Base-by-base conservation (phyloP, 768 basidiomycete genomes). In the Sarcodon aspratus region DNA sequence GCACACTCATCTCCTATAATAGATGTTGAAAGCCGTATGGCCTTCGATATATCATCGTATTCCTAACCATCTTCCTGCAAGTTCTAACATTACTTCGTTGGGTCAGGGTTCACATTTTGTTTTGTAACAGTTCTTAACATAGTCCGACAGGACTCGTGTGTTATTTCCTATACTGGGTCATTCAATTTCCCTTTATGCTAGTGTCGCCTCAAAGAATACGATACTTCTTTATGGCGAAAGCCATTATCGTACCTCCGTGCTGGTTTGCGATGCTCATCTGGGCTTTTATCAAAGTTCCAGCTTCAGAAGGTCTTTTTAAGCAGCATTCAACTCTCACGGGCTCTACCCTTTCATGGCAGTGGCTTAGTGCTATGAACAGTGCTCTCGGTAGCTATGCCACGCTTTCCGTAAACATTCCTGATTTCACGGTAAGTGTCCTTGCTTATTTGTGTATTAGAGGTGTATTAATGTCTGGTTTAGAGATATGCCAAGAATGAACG, bases 1-100 rank as follows among this genome's bases (percentile, higher is more conserved):
- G 53, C 15, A 17, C 31, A 42, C n/a, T n/a, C 13, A 12, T 8
- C 13, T 40, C 13, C 3, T 18, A 45, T 31, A 17, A 27, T 18
- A 55, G 54, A 86, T 85, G 83, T 66, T 87, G 12, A 85, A 83
- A 59, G 86, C 86, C 1, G 84, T 90, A 31, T 89, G 87, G 86
- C 87, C 87, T 0, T 79, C 80, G 1, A 70, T 78, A 9, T 27
- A 27, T 36, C 74, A 74, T 12, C 72, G 64, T 45, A 61, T 90
- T 33, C 80, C 80, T 0, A 89, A 90, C 57, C 73, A 69, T 47
- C 68, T 90, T 4, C 65, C 84, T 10, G 64, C 66, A 6, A 66
- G 63, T 11, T 70, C 82, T 9, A 68, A 75, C 48, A 85, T 87
- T 47, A 87, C 82, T 3, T 79, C 78, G 5, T 67, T 73, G 45